Conservation (phyloP, 768 basidiomycete species). For the Amanita thiersii region DNA sequence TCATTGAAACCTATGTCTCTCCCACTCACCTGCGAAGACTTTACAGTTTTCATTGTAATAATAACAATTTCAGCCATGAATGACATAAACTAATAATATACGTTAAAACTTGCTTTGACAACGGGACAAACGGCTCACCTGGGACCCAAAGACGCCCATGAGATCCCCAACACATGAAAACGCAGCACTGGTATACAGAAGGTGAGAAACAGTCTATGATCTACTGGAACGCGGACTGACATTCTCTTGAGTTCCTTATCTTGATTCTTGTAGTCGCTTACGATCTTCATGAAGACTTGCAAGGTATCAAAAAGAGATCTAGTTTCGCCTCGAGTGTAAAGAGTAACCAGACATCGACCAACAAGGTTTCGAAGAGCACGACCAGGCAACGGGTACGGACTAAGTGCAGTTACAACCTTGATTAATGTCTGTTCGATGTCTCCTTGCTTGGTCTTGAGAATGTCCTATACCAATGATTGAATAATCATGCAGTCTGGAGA, state of each 20-base stretch:
- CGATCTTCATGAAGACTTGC: slow-evolving; percentile 67
- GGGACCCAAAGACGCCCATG: slow-evolving; percentile 76
- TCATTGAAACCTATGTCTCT: not conserved
- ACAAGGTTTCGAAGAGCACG: slow-evolving; percentile 77
- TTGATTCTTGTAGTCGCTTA: slow-evolving; percentile 57
- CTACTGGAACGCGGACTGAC: slow-evolving; percentile 30
- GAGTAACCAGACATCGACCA: slow-evolving; percentile 62
- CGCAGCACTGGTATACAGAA: slow-evolving; percentile 48
- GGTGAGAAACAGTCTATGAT: not conserved
- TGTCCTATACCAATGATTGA: slow-evolving; percentile 35
- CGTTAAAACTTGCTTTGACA: not conserved
- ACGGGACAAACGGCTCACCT: slow-evolving; percentile 44
- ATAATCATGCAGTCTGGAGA: not conserved
- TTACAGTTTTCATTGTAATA: slow-evolving; percentile 58
- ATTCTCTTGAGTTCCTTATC: slow-evolving; percentile 61
- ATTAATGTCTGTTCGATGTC: slow-evolving; percentile 56
- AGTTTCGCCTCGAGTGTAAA: slow-evolving; percentile 79
- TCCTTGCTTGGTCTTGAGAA: slow-evolving; percentile 56
- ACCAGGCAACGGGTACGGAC: slow-evolving; percentile 76
- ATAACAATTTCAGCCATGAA: slow-evolving; percentile 80
- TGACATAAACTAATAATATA: slow-evolving; percentile 73
- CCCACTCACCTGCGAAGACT: slow-evolving; percentile 59
- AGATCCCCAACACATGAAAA: slow-evolving; percentile 85
- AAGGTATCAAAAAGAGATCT: slow-evolving; percentile 83
- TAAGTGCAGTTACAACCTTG: slow-evolving; percentile 56